Base-by-base conservation (phyloP, 1,139 yeast genomes). In the Meyerozyma athensensis region DNA sequence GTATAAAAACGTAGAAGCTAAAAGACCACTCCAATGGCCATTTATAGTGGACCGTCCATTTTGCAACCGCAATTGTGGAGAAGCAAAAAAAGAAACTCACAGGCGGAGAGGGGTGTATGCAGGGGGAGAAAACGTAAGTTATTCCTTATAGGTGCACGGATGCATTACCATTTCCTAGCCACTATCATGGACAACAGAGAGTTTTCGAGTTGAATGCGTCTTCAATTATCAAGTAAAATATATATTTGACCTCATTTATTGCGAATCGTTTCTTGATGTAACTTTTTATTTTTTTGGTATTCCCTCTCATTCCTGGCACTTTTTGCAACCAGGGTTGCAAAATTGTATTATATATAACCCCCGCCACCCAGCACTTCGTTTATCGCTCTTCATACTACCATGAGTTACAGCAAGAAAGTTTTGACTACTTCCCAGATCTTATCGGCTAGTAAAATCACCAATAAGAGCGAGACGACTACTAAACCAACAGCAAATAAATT, bases 61-160 rank as follows among this genome's bases (percentile, higher is more conserved):
- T 17, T 28, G 19, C 14, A 17, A 17, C 18, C 19, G 12, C 32
- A 18, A 28, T 10, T 28, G 32, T 28, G 32, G 32, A 28, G 32
- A 28, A 28, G 20, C 19, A 28, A 18, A 8, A 28, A 28, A 28
- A 28, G 32, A 28, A 28, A 28, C 19, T 12, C n/a, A 28, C 16
- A 28, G 20, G 32, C 32, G 32, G 32, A 28, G 32, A 20, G 13
- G 20, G 23, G 7, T 24, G n/a, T 12, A 24, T 24, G 28, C 28
- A 24, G 28, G 6, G 14, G 8, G 22, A 19, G 8, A 19, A 7
- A 19, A 7, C 22, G 22, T 8, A 19, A 19, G 6, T 19, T 19
- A 8, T 7, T 19, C 6, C 8, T 19, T 19, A 7, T 19, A 7
- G 22, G 22, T 19, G 22, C 22, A 19, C 22, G 22, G 22, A 8